Base-by-base conservation (phyloP, 176 grass and related monocot genomes). In the Oryza rufipogon region DNA sequence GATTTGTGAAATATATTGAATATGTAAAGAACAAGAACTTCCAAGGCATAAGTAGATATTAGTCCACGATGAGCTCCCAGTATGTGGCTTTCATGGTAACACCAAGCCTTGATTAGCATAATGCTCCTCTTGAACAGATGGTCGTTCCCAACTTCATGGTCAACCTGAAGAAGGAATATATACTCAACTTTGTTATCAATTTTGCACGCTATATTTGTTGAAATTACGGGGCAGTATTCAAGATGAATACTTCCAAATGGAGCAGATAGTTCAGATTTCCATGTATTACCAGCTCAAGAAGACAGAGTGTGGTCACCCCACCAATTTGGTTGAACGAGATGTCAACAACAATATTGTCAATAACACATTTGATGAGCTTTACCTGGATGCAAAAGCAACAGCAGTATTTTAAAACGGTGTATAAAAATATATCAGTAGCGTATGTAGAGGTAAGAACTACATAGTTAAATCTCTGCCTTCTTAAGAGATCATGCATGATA, bases 91-190 rank as follows among this genome's bases (percentile, higher is more conserved):
- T 98, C 93, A 71, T 98, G 92, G 47, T 89, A 95, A 75, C 93
- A 95, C 96, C 96, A 98, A 16, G 96, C 65, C 72, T 98, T 98
- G 64, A 98, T 93, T 68, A 98, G 45, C 71, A 98, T 90, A 56
- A 98, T 89, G 89, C 91, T 95, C 89, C 83, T 81, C 73, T 98
- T 98, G 72, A 95, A 95, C n/a, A 98, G 66, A 88, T 98, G 96
- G 4, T 93, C 68, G 34, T 73, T 90, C 4, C 85, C 87, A 80
- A 98, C 34, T n/a, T 83, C 46, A 11, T 13, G 80, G 79, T 98
- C 91, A 42, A 84, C 88, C 96, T 98, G 67, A 76, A 88, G 23
- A 4, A 45, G 52, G 14, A 90, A 51, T 12, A 9, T 4, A 51
- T 58, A 67, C 64, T 71, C 36, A 77, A 34, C 25, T 1, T 14